These are phyloP conservation scores for Dothideomycetidae sp. DNA, from an alignment of 2,329 filamentous ascomycete species.

Conservation along the genomic window DNA sequence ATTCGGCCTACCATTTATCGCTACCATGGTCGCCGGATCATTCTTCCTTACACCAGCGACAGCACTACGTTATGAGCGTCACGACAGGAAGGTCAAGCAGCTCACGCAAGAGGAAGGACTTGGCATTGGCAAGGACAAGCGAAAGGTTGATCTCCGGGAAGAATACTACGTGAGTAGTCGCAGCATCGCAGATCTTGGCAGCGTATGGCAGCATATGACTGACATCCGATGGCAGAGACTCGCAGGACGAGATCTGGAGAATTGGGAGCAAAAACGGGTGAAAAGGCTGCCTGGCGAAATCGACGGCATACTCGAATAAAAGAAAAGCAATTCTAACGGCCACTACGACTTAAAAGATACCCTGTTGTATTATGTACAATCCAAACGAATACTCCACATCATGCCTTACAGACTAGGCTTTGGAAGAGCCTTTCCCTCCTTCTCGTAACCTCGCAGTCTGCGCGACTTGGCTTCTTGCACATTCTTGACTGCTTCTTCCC, in stretches of 20 bases:
- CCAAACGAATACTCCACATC: not conserved
- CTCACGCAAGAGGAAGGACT: slow-evolving; percentile 76
- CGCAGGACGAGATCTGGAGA: slow-evolving; percentile 79
- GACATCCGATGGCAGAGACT: slow-evolving; percentile 43
- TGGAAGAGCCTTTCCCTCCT: slow-evolving; percentile 20
- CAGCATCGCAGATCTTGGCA: slow-evolving; percentile 13
- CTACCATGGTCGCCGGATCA: slow-evolving; percentile 77
- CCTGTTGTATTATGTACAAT: slow-evolving; percentile 7
- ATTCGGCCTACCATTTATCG: slow-evolving; percentile 86
- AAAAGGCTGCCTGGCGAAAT: slow-evolving; percentile 79
- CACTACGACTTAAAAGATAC: slow-evolving; percentile 7
- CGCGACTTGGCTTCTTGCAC: slow-evolving; percentile 19
- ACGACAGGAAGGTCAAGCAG: slow-evolving; percentile 79
- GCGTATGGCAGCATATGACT: no score
- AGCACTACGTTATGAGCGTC: slow-evolving; percentile 81
- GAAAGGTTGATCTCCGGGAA: slow-evolving; percentile 66
- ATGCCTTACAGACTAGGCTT: slow-evolving; percentile 18
- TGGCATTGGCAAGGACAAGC: slow-evolving; percentile 55
- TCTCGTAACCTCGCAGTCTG: slow-evolving; percentile 20
- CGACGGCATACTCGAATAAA: slow-evolving; percentile 57
- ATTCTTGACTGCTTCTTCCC: slow-evolving; percentile 13
- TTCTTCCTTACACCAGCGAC: slow-evolving; percentile 92
- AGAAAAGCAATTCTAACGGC: slow-evolving; percentile 1
- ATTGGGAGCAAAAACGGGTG: slow-evolving; percentile 94
- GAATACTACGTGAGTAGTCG: slow-evolving; percentile 63